Conservation (phyloP, 768 basidiomycete genomes). For the Multifurca ochricompacta region DNA sequence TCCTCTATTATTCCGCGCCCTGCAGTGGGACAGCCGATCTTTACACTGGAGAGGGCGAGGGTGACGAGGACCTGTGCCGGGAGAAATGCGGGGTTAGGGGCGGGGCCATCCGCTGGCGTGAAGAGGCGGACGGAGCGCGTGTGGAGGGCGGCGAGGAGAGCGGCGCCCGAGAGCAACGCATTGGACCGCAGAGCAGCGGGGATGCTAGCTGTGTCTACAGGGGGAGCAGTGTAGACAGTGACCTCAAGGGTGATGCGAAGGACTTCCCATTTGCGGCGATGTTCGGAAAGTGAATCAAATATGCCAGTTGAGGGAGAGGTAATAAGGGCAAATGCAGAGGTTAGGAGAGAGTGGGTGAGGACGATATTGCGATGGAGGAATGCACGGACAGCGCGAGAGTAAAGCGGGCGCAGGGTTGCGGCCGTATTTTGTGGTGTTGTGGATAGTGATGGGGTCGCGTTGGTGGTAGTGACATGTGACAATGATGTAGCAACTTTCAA, state of each 20-base stretch:
- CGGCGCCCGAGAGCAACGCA: slow-evolving; percentile 50
- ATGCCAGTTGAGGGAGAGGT: slow-evolving; percentile 31
- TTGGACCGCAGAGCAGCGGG: slow-evolving; percentile 47
- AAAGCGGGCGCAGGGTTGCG: slow-evolving; percentile 59
- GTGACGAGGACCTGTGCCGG: slow-evolving; percentile 66
- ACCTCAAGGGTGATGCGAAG: slow-evolving; percentile 78
- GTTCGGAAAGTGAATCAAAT: slow-evolving; percentile 36
- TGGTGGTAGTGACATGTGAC: not conserved
- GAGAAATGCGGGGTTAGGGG: slow-evolving; percentile 46
- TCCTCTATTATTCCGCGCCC: slow-evolving; percentile 66
- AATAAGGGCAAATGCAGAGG: slow-evolving; percentile 61
- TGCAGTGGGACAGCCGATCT: slow-evolving; percentile 50
- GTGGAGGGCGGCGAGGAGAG: slow-evolving; percentile 49
- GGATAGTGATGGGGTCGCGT: not conserved
- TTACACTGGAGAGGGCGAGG: slow-evolving; percentile 61
- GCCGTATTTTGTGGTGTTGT: slow-evolving; percentile 26
- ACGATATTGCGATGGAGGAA: slow-evolving; percentile 67
- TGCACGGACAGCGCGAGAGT: slow-evolving; percentile 68
- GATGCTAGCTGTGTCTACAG: slow-evolving; percentile 35
- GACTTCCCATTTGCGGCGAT: slow-evolving; percentile 80
- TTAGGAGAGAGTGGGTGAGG: slow-evolving; percentile 57
- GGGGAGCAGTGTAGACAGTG: slow-evolving; percentile 54
- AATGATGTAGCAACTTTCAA: not conserved
- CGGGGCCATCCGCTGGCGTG: slow-evolving; percentile 39
- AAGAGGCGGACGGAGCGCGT: slow-evolving; percentile 62